Base-by-base conservation (phyloP, 2,329 filamentous ascomycete species). In the Neopestalotiopsis rosae region DNA sequence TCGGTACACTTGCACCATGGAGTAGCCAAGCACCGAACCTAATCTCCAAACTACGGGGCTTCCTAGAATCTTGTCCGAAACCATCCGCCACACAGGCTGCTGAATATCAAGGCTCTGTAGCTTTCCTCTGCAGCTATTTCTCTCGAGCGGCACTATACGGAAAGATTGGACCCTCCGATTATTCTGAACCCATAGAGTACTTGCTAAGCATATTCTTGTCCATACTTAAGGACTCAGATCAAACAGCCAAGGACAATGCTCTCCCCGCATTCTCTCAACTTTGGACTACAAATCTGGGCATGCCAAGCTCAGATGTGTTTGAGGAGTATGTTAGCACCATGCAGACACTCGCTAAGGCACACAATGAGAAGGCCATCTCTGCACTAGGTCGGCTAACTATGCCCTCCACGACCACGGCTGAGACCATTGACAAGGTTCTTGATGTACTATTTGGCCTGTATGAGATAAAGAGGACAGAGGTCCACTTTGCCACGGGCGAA, bases 401-500 rank as follows among this genome's bases (percentile, higher is more conserved):
- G 66, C 88, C 91, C 1, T 13, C 61, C 5, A 62, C 20, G 9
- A 74, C 74, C 5, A 82, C 87, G 42, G 79, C 75, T 1, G 77
- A 80, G 1, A 75, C 79, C 2, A 79, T 92, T 1, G 81, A 81
- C 1, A 81, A 85, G 10, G 87, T 97, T 5, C 81, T 94, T 13
- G 85, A 89, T 12, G 89, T 88, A 34, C 83, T 98, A 0, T 93
- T 95, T 77, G 86, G 86, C 10, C 84, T 98, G 3, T 92, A 97
- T 74, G 94, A 97, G 76, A 89, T 96, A 58, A 93, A 93, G 73
- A 92, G 94, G 73, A 89, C 93, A 0, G 95, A 98, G 78, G 88
- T 95, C 1, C 95, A 98, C 71, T 98, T 99, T 77, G 89, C 94
- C 0, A 90, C 97, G 34, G 96, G 96, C 14, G 95, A 97, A 78